A percentile compares a stretch with the other conserved stretches of the same genome.
phyloP scores from a whole-genome alignment of 2,329 filamentous ascomycete genomes.

The Monilinia fructigena region DNA sequence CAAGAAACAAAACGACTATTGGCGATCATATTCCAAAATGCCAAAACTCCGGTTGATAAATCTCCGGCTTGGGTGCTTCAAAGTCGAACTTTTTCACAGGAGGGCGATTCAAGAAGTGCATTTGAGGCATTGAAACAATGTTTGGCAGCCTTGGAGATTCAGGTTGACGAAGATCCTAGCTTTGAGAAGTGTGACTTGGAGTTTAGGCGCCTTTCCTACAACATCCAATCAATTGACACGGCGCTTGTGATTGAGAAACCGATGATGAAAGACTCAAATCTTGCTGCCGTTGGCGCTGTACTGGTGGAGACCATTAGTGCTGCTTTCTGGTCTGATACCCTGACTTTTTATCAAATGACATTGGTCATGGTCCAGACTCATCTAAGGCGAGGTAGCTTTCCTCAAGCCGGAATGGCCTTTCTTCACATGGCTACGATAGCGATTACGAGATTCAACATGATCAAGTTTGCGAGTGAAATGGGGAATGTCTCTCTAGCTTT shows the following conservation, averaged over 20 bases:
- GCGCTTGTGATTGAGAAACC: conserved; percentile 47
- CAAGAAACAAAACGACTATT: conserved; percentile 67
- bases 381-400: conserved; percentile 61
- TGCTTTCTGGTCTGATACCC: conserved; percentile 69
- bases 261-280: conserved; percentile 49
- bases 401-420: conserved; percentile 68
- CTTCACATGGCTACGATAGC: conserved; percentile 67
- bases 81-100: conserved; percentile 73
- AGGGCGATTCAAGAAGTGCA: conserved; percentile 68
- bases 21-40: conserved; percentile 65
- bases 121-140: conserved; percentile 70
- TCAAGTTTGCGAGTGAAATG: conserved; percentile 64
- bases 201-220: conserved; percentile 62
- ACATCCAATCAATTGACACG: conserved; percentile 58
- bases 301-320: conserved; percentile 67
- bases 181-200: conserved; percentile 76
- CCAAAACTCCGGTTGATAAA: conserved; percentile 72
- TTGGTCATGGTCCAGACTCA: conserved; percentile 67
- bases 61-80: conserved; percentile 81
- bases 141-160: conserved; percentile 65
- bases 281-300: conserved; percentile 66
- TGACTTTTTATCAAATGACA: conserved; percentile 71
- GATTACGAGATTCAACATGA: conserved; percentile 68
- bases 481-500: conserved; percentile 62
- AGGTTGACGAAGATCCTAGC: conserved; percentile 62